Evolutionary conservation across 805 yeast genomes (phyloP).

Genomic region (Kodamaea leandrae): DNA sequence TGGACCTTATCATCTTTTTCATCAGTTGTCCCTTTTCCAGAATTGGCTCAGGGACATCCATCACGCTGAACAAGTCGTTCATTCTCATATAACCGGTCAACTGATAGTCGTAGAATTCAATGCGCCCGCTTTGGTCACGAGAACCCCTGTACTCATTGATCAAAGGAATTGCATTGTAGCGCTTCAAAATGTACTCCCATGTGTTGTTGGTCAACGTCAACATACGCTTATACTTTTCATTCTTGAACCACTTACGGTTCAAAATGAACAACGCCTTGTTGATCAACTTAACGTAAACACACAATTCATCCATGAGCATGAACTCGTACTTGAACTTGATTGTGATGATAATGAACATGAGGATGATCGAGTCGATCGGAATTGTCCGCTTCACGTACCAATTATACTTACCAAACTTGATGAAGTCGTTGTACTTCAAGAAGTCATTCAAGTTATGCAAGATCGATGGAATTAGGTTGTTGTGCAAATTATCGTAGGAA

Average conservation of each 20-base stretch:
- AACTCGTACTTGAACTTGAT: constrained; percentile 48
- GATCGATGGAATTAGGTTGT: constrained; percentile 54
- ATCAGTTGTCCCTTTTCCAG: not conserved
- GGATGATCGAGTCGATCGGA: constrained; percentile 57
- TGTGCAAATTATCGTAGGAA: constrained; percentile 50
- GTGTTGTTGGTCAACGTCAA: constrained; percentile 39
- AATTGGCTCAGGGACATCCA: constrained; percentile 46
- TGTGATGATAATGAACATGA: constrained; percentile 50
- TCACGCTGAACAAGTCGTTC: constrained; percentile 39
- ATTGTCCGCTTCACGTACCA: constrained; percentile 63
- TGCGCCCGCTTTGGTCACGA: constrained; percentile 14
- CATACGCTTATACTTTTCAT: constrained; percentile 46
- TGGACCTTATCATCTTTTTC: not conserved
- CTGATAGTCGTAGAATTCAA: constrained; percentile 42
- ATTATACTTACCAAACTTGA: constrained; percentile 51
- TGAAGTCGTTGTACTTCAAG: constrained; percentile 49
- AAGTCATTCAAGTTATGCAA: constrained; percentile 57
- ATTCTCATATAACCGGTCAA: constrained; percentile 37
- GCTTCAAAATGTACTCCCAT: constrained; percentile 43
- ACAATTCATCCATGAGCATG: constrained; percentile 36
- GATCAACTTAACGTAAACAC: constrained; percentile 38
- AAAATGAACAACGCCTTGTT: constrained; percentile 42
- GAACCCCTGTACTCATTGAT: constrained; percentile 25
- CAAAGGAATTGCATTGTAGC: constrained; percentile 29
- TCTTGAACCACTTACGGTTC: constrained; percentile 45